Base-by-base conservation (phyloP, 2,329 filamentous ascomycete genomes). In the Venturia asperata region DNA sequence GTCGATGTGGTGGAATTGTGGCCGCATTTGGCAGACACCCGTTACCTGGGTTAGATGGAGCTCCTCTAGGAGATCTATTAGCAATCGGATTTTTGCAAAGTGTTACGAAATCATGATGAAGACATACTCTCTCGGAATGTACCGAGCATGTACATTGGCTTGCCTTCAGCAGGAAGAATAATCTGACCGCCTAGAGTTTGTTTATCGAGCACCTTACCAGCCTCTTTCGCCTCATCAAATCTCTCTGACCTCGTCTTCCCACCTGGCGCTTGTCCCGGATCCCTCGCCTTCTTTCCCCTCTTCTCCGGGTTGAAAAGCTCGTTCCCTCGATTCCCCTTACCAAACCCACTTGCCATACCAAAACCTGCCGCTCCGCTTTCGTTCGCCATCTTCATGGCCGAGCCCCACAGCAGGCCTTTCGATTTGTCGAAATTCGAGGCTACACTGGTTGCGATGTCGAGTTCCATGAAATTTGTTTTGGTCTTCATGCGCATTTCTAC, bases 1-100 rank as follows among this genome's bases (percentile, higher is more conserved):
- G 77, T 97, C 94, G 70, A 97, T 82, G 77, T 97, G 92, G 77
- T 96, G 91, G 67, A 96, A 89, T 72, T 97, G 91, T 0, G 94
- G 92, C 4, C 92, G 89, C 72, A 99, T 86, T 73, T 96, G 91
- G 52, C 96, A 89, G 56, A 96, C 85, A 1, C 90, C 88, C 49
- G 88, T 86, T 58, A 95, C 85, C 30, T 89, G 90, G 0, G 91
- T 95, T 47, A 97, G 85, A 77, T 97, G 91, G 11, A 97, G 80
- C 72, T 95, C 87, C 70, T 90, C 90, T 92, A 6, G 5, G 11
- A 17, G 19, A n/a, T 9, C 17, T 42, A n/a, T 42, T 21, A 39
- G 34, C 42, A 17, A 45, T 10, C 1, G 63, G 21, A 13, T 37
- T n/a, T 73, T 49, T 70, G 67, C 42, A 27, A 24, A 47, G 39